Evolutionary conservation across 202 grass and related monocot genomes (phyloP).

Genomic region (Hordeum pubiflorum): DNA sequence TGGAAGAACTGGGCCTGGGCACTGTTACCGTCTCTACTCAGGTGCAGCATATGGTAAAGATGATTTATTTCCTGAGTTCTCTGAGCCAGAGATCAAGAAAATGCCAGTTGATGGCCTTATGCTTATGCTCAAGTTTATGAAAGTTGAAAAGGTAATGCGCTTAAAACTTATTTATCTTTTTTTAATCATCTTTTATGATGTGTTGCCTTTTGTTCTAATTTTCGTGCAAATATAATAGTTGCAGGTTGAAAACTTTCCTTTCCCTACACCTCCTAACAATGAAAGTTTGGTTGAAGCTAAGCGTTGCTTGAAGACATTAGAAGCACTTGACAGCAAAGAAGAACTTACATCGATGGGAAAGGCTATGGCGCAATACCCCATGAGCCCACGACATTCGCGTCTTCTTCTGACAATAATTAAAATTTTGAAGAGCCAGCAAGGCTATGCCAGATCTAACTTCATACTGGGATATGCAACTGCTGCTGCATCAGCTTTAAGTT

Average conservation of each 20-base stretch:
- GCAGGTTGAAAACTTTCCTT: constrained; percentile 79
- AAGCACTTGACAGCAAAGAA: constrained; percentile 55
- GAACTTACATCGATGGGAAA: constrained; percentile 63
- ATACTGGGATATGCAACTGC: constrained; percentile 55
- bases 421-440: constrained; percentile 45
- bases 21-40: constrained; percentile 87
- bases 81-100: constrained; percentile 68
- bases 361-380: constrained; percentile 80
- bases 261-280: constrained; percentile 63
- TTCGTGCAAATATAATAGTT: constrained; percentile 2
- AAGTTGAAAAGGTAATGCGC: constrained; percentile 58
- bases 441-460: constrained; percentile 53
- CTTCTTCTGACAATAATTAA: constrained; percentile 78
- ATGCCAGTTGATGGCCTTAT: constrained; percentile 71
- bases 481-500: constrained; percentile 75
- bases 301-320: constrained; percentile 64
- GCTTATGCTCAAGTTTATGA: constrained; percentile 89
- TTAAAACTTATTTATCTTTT: neutral
- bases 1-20: constrained; percentile 81
- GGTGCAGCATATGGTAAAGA: constrained; percentile 79
- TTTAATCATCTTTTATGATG: constrained; percentile 15
- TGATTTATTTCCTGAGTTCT: constrained; percentile 75
- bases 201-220: neutral
- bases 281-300: constrained; percentile 75
- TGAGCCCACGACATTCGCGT: constrained; percentile 83